Percentiles rank a stretch among this genome's conserved stretches.
phyloP scores from a whole-genome alignment of 2,329 filamentous ascomycete genomes.

The Trichoderma sp. region DNA sequence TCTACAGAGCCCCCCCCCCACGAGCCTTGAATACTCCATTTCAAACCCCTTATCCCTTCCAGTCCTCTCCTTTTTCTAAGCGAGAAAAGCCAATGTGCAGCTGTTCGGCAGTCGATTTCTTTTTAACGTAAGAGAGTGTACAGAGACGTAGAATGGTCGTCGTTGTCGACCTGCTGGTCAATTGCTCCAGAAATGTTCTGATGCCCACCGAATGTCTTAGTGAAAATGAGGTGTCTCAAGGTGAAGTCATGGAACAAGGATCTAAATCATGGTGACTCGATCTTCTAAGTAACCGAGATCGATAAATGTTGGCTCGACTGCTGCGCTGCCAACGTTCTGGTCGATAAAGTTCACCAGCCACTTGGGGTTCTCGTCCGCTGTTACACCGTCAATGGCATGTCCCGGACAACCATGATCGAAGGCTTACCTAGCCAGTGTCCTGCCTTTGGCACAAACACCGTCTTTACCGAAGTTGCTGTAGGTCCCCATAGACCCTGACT shows the following conservation, averaged over 20 bases:
- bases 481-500: slow-evolving; percentile 18
- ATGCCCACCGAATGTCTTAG: too few species aligned
- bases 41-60: too few species aligned
- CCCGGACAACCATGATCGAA: not conserved
- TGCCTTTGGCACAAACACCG: slow-evolving; percentile 5
- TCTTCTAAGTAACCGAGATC: slow-evolving; percentile 2
- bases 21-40: too few species aligned
- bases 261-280: slow-evolving; percentile 10
- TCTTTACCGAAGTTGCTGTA: slow-evolving; percentile 10
- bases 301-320: not conserved
- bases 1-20: too few species aligned
- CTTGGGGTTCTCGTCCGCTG: slow-evolving; percentile 19
- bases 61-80: too few species aligned
- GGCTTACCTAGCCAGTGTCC: slow-evolving; percentile 18
- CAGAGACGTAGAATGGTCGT: too few species aligned
- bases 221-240: too few species aligned
- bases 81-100: too few species aligned
- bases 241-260: not conserved
- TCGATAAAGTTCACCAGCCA: slow-evolving; percentile 10
- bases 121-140: too few species aligned
- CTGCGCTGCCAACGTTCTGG: not conserved
- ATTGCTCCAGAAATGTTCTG: too few species aligned
- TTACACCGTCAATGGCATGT: not conserved
- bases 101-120: too few species aligned
- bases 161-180: too few species aligned